Evolutionary conservation across 352 stramenopile species (phyloP).

Genomic region (Phytophthora crassamura): DNA sequence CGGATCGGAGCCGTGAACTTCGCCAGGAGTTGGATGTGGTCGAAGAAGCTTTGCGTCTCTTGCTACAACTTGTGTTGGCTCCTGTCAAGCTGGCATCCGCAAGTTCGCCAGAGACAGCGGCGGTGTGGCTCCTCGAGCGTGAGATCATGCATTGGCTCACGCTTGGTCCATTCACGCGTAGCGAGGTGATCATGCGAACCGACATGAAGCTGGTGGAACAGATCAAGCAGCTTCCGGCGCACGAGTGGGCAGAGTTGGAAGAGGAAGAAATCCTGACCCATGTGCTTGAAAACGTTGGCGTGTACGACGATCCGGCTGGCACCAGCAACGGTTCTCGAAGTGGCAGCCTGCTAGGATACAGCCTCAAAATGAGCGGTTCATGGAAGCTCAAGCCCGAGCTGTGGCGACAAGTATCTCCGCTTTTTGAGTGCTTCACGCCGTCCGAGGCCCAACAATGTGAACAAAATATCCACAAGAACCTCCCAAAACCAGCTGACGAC

Average conservation of each 20-base stretch:
- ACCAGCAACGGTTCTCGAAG: slow-evolving; percentile 31
- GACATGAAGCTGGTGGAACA: slow-evolving; percentile 82
- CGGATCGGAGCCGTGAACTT: slow-evolving; percentile 31
- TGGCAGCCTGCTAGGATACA: slow-evolving; percentile 47
- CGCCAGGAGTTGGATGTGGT: slow-evolving; percentile 60
- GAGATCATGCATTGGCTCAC: slow-evolving; percentile 84
- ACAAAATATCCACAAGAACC: slow-evolving; percentile 69
- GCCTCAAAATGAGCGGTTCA: slow-evolving; percentile 74
- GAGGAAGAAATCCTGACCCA: slow-evolving; percentile 83
- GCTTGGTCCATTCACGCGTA: slow-evolving; percentile 70
- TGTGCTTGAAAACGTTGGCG: slow-evolving; percentile 66
- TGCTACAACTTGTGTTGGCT: slow-evolving; percentile 66
- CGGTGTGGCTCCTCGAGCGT: slow-evolving; percentile 62
- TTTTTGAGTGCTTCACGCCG: slow-evolving; percentile 83
- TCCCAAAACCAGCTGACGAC: slow-evolving; percentile 23
- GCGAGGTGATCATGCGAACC: slow-evolving; percentile 66
- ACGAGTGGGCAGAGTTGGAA: slow-evolving; percentile 66
- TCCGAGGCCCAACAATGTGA: slow-evolving; percentile 77
- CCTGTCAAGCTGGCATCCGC: slow-evolving; percentile 57
- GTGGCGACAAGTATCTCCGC: slow-evolving; percentile 63
- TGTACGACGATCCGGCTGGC: slow-evolving; percentile 58
- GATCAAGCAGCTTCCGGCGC: slow-evolving; percentile 60
- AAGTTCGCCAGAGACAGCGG: slow-evolving; percentile 34
- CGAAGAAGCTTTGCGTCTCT: slow-evolving; percentile 68
- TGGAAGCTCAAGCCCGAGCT: slow-evolving; percentile 67